Conservation (phyloP, 306 rosid species). For the Dryas drummondii region DNA sequence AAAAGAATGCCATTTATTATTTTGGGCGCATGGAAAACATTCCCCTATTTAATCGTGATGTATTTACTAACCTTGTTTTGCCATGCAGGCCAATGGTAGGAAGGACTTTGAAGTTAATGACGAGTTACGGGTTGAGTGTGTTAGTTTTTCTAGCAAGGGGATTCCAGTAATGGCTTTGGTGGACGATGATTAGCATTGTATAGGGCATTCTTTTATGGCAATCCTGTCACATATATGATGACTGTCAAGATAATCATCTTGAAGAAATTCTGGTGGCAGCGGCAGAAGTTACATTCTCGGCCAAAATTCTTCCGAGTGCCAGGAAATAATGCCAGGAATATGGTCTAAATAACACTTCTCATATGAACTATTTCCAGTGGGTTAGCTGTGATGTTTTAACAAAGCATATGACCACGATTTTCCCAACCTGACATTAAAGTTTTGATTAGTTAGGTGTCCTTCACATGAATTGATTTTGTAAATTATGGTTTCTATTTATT, state of each 20-base stretch:
- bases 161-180: constrained; percentile 64
- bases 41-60: background rate
- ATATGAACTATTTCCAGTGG: background rate
- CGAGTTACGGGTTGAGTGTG: constrained; percentile 60
- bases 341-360: no score
- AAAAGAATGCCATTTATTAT: background rate
- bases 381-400: background rate
- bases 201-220: constrained; percentile 15
- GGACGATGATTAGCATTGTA: constrained; percentile 41
- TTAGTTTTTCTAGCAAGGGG: constrained; percentile 73
- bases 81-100: constrained; percentile 49
- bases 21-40: background rate
- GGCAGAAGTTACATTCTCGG: background rate
- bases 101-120: constrained; percentile 55
- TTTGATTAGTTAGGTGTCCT: background rate
- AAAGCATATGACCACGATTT: background rate
- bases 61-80: background rate
- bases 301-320: background rate
- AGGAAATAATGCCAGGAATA: no score
- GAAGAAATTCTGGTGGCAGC: constrained; percentile 13
- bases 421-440: background rate
- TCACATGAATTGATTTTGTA: no score
- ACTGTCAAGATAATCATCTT: constrained; percentile 20
- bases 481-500: no score
- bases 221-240: background rate